A percentile compares a stretch with the other conserved stretches of the same genome.
These are phyloP conservation scores for Naganishia vishniacii DNA, from an alignment of 768 basidiomycete genomes.

Conservation along the genomic window DNA sequence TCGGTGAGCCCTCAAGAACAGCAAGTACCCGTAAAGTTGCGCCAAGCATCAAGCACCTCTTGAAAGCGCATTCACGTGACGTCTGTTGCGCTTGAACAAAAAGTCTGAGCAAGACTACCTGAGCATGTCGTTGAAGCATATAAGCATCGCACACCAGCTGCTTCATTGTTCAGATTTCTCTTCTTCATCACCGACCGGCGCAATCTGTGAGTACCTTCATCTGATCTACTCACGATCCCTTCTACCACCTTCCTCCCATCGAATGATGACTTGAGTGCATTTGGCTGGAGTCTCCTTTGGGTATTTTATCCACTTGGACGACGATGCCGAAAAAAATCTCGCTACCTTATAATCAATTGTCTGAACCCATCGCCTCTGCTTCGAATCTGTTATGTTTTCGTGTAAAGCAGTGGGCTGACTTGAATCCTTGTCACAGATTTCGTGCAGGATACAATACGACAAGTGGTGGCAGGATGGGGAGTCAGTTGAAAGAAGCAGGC, in stretches of 20 bases:
- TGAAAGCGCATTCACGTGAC: conserved; percentile 4
- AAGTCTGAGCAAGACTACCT: background rate
- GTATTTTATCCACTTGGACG: conserved; percentile 12
- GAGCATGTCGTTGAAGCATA: conserved; percentile 10
- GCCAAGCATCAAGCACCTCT: too few species aligned
- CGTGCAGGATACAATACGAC: background rate
- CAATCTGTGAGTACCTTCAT: conserved; percentile 16
- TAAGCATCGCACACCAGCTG: background rate
- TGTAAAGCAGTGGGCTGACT: conserved; percentile 9
- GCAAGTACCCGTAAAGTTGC: background rate
- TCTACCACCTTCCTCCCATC: conserved; percentile 1
- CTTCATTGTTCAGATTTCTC: too few species aligned
- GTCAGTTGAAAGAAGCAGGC: too few species aligned
- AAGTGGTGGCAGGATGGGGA: too few species aligned
- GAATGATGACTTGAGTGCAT: conserved; percentile 33
- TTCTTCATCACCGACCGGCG: background rate
- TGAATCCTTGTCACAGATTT: conserved; percentile 8
- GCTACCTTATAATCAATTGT: conserved; percentile 31
- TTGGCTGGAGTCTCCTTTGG: conserved; percentile 30
- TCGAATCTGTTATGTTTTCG: background rate
- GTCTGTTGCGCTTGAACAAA: conserved; percentile 2
- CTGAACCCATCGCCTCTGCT: conserved; percentile 17
- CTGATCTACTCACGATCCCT: background rate
- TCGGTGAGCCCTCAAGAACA: background rate
- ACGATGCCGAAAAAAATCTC: conserved; percentile 30